phyloP scores from a whole-genome alignment of 345 rosid genomes.

The Bruguiera parviflora region DNA sequence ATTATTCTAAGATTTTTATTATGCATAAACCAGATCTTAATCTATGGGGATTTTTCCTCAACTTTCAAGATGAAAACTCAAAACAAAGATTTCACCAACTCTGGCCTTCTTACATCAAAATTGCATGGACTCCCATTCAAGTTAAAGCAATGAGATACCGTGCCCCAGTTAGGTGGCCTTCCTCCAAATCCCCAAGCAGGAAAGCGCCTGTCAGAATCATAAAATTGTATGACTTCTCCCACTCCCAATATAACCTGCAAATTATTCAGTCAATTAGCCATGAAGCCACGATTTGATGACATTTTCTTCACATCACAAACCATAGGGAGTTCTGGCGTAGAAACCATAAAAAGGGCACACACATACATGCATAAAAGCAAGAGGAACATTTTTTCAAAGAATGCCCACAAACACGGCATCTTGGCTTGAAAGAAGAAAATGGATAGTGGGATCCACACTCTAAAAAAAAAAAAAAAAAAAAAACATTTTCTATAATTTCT shows the following conservation, averaged over 20 bases:
- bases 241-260: constrained; percentile 76
- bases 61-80: no score
- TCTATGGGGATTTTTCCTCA: no score
- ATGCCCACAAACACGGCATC: neutral
- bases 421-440: neutral
- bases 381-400: neutral
- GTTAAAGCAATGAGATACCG: constrained; percentile 78
- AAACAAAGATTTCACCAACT: neutral
- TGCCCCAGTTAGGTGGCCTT: constrained; percentile 42
- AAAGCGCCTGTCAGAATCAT: constrained; percentile 72
- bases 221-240: constrained; percentile 84
- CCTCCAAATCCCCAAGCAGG: constrained; percentile 96
- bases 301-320: constrained; percentile 1
- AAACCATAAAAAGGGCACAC: neutral
- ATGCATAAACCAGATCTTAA: no score
- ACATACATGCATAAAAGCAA: neutral
- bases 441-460: no score
- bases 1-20: no score
- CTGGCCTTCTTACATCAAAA: constrained; percentile 47
- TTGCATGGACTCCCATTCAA: constrained; percentile 54
- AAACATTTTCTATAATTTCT: no score
- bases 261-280: neutral
- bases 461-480: no score
- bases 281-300: neutral
- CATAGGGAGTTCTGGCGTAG: neutral